These are phyloP conservation scores for Blastocystis sp. DNA, from an alignment of 352 stramenopile species.

Conservation along the genomic window DNA sequence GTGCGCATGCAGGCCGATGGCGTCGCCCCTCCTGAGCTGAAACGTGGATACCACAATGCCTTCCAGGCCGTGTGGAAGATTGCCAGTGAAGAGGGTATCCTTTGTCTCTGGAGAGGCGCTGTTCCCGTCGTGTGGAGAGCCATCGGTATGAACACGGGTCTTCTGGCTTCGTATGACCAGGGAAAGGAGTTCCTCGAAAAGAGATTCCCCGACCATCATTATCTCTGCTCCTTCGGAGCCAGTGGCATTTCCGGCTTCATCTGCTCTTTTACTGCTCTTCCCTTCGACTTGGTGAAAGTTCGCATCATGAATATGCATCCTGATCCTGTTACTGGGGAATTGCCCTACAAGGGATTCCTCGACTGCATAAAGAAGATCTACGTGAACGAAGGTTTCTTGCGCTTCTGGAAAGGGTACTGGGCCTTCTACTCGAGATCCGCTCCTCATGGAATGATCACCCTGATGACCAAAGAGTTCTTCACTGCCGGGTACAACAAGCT, in stretches of 20 bases:
- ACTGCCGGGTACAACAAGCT: slow-evolving; percentile 38
- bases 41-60: slow-evolving; percentile 97
- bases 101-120: slow-evolving; percentile 85
- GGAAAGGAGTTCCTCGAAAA: slow-evolving; percentile 72
- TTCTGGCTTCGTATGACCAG: slow-evolving; percentile 99
- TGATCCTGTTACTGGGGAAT: slow-evolving; percentile 81
- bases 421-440: slow-evolving; percentile 96
- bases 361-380: slow-evolving; percentile 91
- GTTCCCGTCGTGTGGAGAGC: slow-evolving; percentile 87
- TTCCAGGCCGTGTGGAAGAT: slow-evolving; percentile 90
- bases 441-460: slow-evolving; percentile 98
- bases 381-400: slow-evolving; percentile 88
- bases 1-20: slow-evolving; percentile 95
- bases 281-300: slow-evolving; percentile 97
- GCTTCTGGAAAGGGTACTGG: slow-evolving; percentile 93
- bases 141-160: slow-evolving; percentile 96
- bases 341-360: slow-evolving; percentile 88
- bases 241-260: slow-evolving; percentile 91
- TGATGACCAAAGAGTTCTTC: slow-evolving; percentile 87
- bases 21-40: slow-evolving; percentile 82
- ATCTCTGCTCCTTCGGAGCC: slow-evolving; percentile 86
- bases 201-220: slow-evolving; percentile 1
- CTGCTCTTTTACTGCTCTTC: slow-evolving; percentile 92
- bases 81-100: slow-evolving; percentile 80
- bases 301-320: slow-evolving; percentile 94